phyloP scores from a whole-genome alignment of 2,329 filamentous ascomycete species.

The Epichloe gansuensis region DNA sequence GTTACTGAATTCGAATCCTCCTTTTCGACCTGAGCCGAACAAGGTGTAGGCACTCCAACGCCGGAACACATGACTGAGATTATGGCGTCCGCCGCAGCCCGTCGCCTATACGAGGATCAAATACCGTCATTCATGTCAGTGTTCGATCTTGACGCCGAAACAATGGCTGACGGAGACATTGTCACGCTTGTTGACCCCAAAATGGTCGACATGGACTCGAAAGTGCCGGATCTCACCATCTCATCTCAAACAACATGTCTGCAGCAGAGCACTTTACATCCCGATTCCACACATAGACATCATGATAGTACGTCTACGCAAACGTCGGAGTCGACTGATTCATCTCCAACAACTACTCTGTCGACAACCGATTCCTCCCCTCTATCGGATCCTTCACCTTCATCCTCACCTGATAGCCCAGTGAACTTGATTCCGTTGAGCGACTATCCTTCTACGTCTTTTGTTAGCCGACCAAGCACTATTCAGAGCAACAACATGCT shows the following conservation, averaged over 20 bases:
- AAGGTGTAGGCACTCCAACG: background rate
- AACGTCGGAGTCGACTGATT: slow-evolving; percentile 75
- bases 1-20: background rate
- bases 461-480: slow-evolving; percentile 31
- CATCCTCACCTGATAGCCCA: slow-evolving; percentile 84
- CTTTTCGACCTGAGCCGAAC: background rate
- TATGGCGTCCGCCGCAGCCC: slow-evolving; percentile 51
- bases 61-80: slow-evolving; percentile 15
- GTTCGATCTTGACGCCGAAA: slow-evolving; percentile 51
- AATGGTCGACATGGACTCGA: slow-evolving; percentile 35
- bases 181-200: slow-evolving; percentile 44
- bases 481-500: slow-evolving; percentile 17
- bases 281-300: slow-evolving; percentile 51
- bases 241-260: slow-evolving; percentile 25
- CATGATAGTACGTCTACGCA: slow-evolving; percentile 69
- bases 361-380: slow-evolving; percentile 88
- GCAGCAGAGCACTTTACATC: slow-evolving; percentile 27
- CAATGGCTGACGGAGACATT: slow-evolving; percentile 39
- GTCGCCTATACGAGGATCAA: slow-evolving; percentile 54
- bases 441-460: slow-evolving; percentile 52
- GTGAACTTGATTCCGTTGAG: slow-evolving; percentile 59
- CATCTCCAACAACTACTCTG: slow-evolving; percentile 86
- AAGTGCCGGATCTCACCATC: slow-evolving; percentile 26
- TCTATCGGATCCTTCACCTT: slow-evolving; percentile 80
- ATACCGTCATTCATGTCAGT: slow-evolving; percentile 70